phyloP scores from a whole-genome alignment of 1,284 basidiomycete species.

The Ganoderma lingzhi region DNA sequence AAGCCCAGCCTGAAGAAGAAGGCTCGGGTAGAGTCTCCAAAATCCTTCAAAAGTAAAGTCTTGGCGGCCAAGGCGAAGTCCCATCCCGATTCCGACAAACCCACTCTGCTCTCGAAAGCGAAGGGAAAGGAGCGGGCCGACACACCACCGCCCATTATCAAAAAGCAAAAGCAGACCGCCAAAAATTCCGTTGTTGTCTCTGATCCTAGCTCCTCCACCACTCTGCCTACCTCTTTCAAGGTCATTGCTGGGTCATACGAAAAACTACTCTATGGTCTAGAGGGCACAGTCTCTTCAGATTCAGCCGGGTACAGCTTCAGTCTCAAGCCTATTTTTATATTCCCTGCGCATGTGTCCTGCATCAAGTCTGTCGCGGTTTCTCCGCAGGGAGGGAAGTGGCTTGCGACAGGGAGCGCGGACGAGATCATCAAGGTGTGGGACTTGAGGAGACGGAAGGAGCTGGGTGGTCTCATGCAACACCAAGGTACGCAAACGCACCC shows the following conservation, averaged over 20 bases:
- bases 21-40: constrained; percentile 18
- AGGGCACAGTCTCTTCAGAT: constrained; percentile 63
- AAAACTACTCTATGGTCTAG: constrained; percentile 92
- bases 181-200: neutral
- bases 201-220: constrained; percentile 28
- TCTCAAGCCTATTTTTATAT: constrained; percentile 91
- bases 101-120: constrained; percentile 21
- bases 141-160: constrained; percentile 15
- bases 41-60: constrained; percentile 9
- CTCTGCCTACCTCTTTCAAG: constrained; percentile 72
- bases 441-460: constrained; percentile 87
- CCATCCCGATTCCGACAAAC: neutral
- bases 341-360: constrained; percentile 95
- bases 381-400: constrained; percentile 91
- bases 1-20: constrained; percentile 31
- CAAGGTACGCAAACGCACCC: constrained; percentile 62
- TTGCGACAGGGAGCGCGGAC: constrained; percentile 94
- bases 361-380: constrained; percentile 91
- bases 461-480: constrained; percentile 93
- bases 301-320: constrained; percentile 50
- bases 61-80: constrained; percentile 11
- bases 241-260: constrained; percentile 94
- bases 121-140: constrained; percentile 36
- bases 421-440: constrained; percentile 99
- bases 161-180: constrained; percentile 16